Percentiles rank a stretch among this genome's conserved stretches.
Conservation (phyloP, 345 rosid species). For the Populus ilicifolia region DNA sequence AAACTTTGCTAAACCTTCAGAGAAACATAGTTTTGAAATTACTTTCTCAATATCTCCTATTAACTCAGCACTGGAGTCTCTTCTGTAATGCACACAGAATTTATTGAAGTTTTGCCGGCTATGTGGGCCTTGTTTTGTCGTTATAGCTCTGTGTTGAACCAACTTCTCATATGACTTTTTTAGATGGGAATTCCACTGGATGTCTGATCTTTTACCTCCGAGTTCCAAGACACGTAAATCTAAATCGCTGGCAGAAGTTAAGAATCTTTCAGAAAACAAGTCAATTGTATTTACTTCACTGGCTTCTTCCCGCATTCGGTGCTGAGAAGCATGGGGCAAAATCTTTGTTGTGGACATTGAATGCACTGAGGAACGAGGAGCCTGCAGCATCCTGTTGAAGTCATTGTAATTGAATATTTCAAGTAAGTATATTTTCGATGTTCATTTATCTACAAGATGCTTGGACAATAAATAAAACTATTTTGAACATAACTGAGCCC, state of each 20-base stretch:
- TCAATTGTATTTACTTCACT: constrained; percentile 19
- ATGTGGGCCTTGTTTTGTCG: constrained; percentile 22
- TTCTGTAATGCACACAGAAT: constrained; percentile 18
- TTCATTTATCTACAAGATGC: neutral
- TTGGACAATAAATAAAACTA: constrained; percentile 4
- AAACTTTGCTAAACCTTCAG: constrained; percentile 42
- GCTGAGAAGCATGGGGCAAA: constrained; percentile 20
- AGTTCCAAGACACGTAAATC: constrained; percentile 41
- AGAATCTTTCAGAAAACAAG: constrained; percentile 27
- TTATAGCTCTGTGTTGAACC: constrained; percentile 20
- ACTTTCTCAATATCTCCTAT: constrained; percentile 53
- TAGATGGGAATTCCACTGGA: constrained; percentile 13
- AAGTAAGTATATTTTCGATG: neutral
- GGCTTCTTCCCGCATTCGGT: constrained; percentile 21
- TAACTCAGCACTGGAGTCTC: constrained; percentile 38
- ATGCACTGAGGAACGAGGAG: constrained; percentile 24
- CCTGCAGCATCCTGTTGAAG: constrained; percentile 34
- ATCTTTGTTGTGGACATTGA: constrained; percentile 10
- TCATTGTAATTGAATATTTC: neutral
- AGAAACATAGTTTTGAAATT: constrained; percentile 47
- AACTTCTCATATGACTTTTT: constrained; percentile 12
- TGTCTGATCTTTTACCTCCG: constrained; percentile 26
- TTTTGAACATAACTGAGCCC: constrained; percentile 32
- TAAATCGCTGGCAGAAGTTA: constrained; percentile 34
- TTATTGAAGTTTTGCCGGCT: constrained; percentile 22